Evolutionary conservation across 176 grass and related monocot species (phyloP).

Genomic region (Aegilops umbellulata): DNA sequence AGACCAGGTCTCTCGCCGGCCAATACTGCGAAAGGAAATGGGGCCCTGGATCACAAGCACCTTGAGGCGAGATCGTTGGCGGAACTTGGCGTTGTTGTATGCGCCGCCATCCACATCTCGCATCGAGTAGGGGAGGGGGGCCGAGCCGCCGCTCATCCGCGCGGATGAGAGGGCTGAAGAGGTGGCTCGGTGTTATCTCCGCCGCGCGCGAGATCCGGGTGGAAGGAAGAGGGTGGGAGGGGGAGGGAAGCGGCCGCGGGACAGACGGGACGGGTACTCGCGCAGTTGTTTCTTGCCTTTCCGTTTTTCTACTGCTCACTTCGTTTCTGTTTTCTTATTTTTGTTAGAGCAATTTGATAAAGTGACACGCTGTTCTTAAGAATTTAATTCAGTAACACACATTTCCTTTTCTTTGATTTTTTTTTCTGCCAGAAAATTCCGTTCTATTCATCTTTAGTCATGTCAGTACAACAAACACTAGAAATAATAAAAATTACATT

Average conservation of each 20-base stretch:
- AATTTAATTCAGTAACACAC: too few relatives aligned
- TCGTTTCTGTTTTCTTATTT: too few relatives aligned
- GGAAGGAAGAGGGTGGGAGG: not conserved
- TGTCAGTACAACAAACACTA: too few relatives aligned
- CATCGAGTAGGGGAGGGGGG: conserved; percentile 63
- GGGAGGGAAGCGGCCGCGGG: not conserved
- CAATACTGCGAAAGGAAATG: not conserved
- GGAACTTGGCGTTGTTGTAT: conserved; percentile 97
- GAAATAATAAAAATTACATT: too few relatives aligned
- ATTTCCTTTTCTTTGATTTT: too few relatives aligned
- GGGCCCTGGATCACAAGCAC: conserved; percentile 15
- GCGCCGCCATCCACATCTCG: conserved; percentile 55
- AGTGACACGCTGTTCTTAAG: too few relatives aligned
- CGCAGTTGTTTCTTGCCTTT: not conserved
- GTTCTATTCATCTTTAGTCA: too few relatives aligned
- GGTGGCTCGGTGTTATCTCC: not conserved
- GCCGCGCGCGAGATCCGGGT: conserved; percentile 31
- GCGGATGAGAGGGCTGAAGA: not conserved
- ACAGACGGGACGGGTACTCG: not conserved
- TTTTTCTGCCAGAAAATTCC: too few relatives aligned
- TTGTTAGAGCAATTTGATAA: too few relatives aligned
- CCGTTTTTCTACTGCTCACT: not conserved
- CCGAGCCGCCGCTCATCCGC: conserved; percentile 38
- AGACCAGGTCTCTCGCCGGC: not conserved
- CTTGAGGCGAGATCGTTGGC: conserved; percentile 88